These are phyloP conservation scores for Cucurbita pepo DNA, from an alignment of 306 rosid genomes.

Conservation along the genomic window DNA sequence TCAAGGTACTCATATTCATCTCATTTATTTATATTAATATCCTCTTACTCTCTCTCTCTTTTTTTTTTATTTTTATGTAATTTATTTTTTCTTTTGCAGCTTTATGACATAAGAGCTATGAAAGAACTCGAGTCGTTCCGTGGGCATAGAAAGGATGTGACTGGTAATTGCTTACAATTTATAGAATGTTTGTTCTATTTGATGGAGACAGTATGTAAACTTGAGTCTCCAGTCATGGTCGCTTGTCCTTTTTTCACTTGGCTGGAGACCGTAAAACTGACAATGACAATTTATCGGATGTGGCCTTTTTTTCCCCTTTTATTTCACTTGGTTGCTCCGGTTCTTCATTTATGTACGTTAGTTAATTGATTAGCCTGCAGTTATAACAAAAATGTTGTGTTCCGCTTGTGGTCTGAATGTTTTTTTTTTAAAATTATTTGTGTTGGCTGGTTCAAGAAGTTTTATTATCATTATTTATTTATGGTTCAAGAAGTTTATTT, in stretches of 20 bases:
- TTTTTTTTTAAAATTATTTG: neutral
- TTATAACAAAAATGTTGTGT: neutral
- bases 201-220: neutral
- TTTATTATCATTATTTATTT: no score
- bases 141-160: slow-evolving; percentile 93
- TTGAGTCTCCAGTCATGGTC: no score
- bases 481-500: neutral
- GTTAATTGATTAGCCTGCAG: neutral
- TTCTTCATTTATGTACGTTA: neutral
- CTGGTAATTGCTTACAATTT: slow-evolving; percentile 32
- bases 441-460: neutral
- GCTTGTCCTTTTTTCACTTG: no score
- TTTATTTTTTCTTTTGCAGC: slow-evolving; percentile 33
- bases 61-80: neutral
- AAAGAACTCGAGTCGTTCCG: slow-evolving; percentile 98
- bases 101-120: slow-evolving; percentile 94
- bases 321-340: neutral
- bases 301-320: neutral
- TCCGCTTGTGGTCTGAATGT: neutral
- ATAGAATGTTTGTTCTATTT: neutral
- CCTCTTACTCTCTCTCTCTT: neutral
- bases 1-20: slow-evolving; percentile 35
- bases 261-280: no score
- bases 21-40: neutral
- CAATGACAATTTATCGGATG: neutral